These are phyloP conservation scores for Hymenoscyphus fraxineus DNA, from an alignment of 2,329 filamentous ascomycete species.

Conservation along the genomic window DNA sequence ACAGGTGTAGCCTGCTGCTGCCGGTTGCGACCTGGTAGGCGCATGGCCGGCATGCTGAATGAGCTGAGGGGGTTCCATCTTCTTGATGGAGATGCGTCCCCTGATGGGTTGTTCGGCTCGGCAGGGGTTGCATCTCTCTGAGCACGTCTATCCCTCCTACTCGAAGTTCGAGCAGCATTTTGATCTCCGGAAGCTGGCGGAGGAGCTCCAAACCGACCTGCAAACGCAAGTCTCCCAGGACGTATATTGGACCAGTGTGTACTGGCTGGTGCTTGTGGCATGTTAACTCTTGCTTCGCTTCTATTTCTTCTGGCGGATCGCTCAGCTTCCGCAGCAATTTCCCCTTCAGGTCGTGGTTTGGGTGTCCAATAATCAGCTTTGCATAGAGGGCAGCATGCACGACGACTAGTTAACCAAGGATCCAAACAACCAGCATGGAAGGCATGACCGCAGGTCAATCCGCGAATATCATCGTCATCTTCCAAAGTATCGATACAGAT, in stretches of 20 bases:
- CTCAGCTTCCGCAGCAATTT: slow-evolving; percentile 27
- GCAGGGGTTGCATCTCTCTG: slow-evolving; percentile 13
- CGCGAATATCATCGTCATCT: slow-evolving; percentile 92
- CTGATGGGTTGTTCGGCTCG: slow-evolving; percentile 4
- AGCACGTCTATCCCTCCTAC: slow-evolving; percentile 17
- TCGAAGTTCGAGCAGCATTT: slow-evolving; percentile 8
- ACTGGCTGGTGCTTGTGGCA: slow-evolving; percentile 28
- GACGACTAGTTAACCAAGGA: slow-evolving; percentile 90
- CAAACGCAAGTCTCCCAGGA: slow-evolving; percentile 25
- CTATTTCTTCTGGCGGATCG: slow-evolving; percentile 18
- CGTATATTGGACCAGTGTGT: slow-evolving; percentile 29
- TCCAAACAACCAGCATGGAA: slow-evolving; percentile 96
- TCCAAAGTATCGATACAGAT: slow-evolving; percentile 95
- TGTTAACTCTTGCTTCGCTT: slow-evolving; percentile 25
- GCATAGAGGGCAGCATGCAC: slow-evolving; percentile 94
- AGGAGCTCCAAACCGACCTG: slow-evolving; percentile 23
- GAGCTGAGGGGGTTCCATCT: slow-evolving; percentile 29
- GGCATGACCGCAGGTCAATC: slow-evolving; percentile 92
- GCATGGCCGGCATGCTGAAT: slow-evolving; percentile 23
- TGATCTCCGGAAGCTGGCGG: neutral
- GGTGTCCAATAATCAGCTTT: slow-evolving; percentile 97
- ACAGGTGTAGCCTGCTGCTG: slow-evolving; percentile 11
- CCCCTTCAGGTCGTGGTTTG: slow-evolving; percentile 65
- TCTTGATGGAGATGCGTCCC: slow-evolving; percentile 12
- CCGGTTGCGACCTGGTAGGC: slow-evolving; percentile 23